Percentiles rank a stretch among this genome's conserved stretches.
Evolutionary conservation across 495 filamentous ascomycete genomes (phyloP).

Genomic region (Usnea hakonensis): DNA sequence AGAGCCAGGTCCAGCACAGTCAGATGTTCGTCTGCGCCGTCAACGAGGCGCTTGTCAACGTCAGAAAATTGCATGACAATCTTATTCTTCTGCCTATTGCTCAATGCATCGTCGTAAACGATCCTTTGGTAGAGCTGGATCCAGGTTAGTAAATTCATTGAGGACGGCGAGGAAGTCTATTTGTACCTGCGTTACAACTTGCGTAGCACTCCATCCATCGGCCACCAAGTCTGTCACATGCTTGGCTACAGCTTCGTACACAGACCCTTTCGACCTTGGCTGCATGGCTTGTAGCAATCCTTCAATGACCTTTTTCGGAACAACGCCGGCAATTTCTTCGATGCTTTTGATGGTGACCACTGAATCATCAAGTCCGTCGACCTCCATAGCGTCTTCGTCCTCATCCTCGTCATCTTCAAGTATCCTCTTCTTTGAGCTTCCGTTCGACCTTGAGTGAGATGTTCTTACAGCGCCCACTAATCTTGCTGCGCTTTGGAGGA

Average conservation of each 20-base stretch:
- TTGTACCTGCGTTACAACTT: conserved; percentile 66
- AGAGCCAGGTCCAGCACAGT: conserved; percentile 78
- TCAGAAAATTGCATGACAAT: conserved; percentile 88
- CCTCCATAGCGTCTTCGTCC: conserved; percentile 46
- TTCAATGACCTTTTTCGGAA: conserved; percentile 67
- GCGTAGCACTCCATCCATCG: conserved; percentile 96
- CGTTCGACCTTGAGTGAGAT: conserved; percentile 34
- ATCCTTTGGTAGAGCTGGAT: conserved; percentile 72
- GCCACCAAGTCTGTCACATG: conserved; percentile 85
- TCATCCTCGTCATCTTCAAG: conserved; percentile 48
- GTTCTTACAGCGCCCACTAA: conserved; percentile 54
- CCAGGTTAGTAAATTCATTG: background rate
- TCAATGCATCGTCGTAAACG: conserved; percentile 74
- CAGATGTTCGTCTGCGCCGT: conserved; percentile 94
- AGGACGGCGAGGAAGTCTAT: background rate
- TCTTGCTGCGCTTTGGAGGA: conserved; percentile 81
- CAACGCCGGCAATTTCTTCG: conserved; percentile 93
- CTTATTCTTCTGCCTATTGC: conserved; percentile 79
- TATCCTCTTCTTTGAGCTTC: conserved; percentile 40
- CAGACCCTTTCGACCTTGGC: conserved; percentile 50
- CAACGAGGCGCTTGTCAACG: conserved; percentile 87
- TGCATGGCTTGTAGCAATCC: conserved; percentile 68
- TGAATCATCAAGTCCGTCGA: conserved; percentile 35
- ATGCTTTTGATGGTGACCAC: conserved; percentile 68
- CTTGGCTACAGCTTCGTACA: conserved; percentile 66